These are phyloP conservation scores for Serendipita sp. DNA, from an alignment of 768 basidiomycete genomes.

Conservation along the genomic window DNA sequence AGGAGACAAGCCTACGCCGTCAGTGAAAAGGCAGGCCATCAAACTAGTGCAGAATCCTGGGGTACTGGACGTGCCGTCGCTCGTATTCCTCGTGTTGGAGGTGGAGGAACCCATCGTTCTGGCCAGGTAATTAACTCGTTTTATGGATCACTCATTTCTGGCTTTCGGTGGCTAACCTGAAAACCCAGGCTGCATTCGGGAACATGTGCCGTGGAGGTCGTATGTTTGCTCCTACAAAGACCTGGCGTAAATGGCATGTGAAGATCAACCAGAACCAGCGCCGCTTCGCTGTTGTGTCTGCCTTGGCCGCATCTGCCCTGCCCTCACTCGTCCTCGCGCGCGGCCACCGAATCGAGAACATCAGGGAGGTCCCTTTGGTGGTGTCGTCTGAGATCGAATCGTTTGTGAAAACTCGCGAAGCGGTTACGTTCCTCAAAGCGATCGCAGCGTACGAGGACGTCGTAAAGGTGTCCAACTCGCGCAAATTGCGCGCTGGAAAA, in stretches of 20 bases:
- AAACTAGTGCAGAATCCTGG: slow-evolving; percentile 98
- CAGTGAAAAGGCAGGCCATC: slow-evolving; percentile 95
- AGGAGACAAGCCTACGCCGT: slow-evolving; percentile 94
- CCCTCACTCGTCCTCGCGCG: slow-evolving; percentile 97
- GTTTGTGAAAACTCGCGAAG: slow-evolving; percentile 92
- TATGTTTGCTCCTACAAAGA: slow-evolving; percentile 99
- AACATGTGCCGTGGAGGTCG: slow-evolving; percentile 99
- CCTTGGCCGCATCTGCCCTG: slow-evolving; percentile 92
- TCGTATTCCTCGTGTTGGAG: slow-evolving; percentile 99
- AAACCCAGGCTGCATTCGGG: slow-evolving; percentile 80
- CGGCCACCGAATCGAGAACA: slow-evolving; percentile 95
- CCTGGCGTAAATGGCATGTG: slow-evolving; percentile 99
- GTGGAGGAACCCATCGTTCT: slow-evolving; percentile 95
- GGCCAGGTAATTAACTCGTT: slow-evolving; percentile 75
- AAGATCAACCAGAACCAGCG: slow-evolving; percentile 99
- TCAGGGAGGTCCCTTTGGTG: slow-evolving; percentile 94
- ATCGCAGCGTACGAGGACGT: slow-evolving; percentile 85
- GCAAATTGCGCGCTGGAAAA: slow-evolving; percentile 92
- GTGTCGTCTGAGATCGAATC: slow-evolving; percentile 65
- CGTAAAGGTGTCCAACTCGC: slow-evolving; percentile 91
- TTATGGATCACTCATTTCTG: not conserved
- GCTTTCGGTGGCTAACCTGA: slow-evolving; percentile 7
- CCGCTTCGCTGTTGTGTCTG: slow-evolving; percentile 94
- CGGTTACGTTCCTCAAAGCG: slow-evolving; percentile 81
- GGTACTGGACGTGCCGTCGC: slow-evolving; percentile 99